These are phyloP conservation scores for Licmophora abbreviata DNA, from an alignment of 108 stramenopile species.

Conservation along the genomic window DNA sequence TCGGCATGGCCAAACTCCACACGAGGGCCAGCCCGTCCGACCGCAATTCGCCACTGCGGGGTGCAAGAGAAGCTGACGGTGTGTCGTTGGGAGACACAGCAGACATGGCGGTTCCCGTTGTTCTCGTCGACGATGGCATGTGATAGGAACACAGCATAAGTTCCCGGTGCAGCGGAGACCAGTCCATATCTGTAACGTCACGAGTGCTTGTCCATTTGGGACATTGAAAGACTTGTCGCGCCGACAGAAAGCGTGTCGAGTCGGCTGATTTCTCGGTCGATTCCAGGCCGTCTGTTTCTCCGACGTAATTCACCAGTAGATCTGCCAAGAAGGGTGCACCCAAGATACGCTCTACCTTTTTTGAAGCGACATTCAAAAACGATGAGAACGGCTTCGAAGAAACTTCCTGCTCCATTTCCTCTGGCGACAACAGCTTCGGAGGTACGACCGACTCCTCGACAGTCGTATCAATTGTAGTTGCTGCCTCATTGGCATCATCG, in stretches of 20 bases:
- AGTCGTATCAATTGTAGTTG: conserved; percentile 4
- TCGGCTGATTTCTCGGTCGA: conserved; percentile 19
- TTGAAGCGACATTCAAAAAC: conserved; percentile 71
- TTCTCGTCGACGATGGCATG: conserved; percentile 28
- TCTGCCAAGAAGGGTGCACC: conserved; percentile 50
- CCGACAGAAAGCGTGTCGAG: conserved; percentile 43
- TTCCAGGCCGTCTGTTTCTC: conserved; percentile 28
- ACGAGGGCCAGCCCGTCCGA: conserved; percentile 71
- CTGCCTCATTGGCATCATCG: conserved; percentile 5
- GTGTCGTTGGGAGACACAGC: conserved; percentile 55
- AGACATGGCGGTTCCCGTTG: conserved; percentile 24
- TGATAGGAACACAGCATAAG: conserved; percentile 68
- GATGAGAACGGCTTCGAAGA: conserved; percentile 47
- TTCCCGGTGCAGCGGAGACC: conserved; percentile 80
- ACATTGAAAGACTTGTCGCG: conserved; percentile 56
- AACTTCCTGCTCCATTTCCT: conserved; percentile 51
- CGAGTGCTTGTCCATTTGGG: conserved; percentile 59
- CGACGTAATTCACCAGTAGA: conserved; percentile 61
- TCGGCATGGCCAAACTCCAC: conserved; percentile 78
- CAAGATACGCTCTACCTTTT: conserved; percentile 75
- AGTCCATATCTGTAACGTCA: conserved; percentile 73
- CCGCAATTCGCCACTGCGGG: conserved; percentile 37
- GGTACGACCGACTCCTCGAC: neutral
- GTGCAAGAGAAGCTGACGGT: conserved; percentile 52
- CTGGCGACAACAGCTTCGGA: conserved; percentile 35